Percentiles rank a stretch among this genome's conserved stretches.
Evolutionary conservation across 2,329 filamentous ascomycete genomes (phyloP).

Genomic region (Aspergillus sojae): DNA sequence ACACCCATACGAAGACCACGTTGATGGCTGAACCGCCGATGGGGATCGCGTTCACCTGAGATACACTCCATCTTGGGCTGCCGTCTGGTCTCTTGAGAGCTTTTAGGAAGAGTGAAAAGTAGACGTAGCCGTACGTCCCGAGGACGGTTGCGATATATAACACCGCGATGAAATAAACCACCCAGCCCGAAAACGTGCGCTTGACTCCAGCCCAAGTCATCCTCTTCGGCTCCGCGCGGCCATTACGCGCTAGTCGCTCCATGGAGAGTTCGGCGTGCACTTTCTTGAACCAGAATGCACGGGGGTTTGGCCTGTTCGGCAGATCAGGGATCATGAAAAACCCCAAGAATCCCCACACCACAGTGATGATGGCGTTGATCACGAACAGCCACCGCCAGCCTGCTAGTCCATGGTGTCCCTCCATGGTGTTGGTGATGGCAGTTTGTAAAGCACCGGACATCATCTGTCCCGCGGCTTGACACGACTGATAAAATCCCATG

Average conservation of each 20-base stretch:
- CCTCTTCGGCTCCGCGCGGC: background rate
- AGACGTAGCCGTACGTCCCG: background rate
- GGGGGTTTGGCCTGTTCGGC: conserved; percentile 31
- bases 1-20: conserved; percentile 1
- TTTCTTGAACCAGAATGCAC: conserved; percentile 1
- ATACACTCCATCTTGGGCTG: background rate
- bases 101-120: background rate
- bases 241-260: background rate
- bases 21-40: conserved; percentile 2
- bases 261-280: conserved; percentile 1
- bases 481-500: conserved; percentile 36
- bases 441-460: conserved; percentile 35
- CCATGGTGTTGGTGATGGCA: conserved; percentile 34
- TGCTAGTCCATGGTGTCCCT: conserved; percentile 32
- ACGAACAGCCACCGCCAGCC: conserved; percentile 44
- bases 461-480: conserved; percentile 34
- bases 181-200: conserved; percentile 2
- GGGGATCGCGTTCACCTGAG: background rate
- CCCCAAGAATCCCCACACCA: conserved; percentile 38
- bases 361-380: conserved; percentile 41
- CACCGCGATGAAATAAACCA: background rate
- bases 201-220: background rate
- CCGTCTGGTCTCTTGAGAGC: background rate
- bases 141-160: background rate
- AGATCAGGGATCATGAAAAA: conserved; percentile 44